Conservation (phyloP, 805 yeast species). For the Lipomyces kockii region DNA sequence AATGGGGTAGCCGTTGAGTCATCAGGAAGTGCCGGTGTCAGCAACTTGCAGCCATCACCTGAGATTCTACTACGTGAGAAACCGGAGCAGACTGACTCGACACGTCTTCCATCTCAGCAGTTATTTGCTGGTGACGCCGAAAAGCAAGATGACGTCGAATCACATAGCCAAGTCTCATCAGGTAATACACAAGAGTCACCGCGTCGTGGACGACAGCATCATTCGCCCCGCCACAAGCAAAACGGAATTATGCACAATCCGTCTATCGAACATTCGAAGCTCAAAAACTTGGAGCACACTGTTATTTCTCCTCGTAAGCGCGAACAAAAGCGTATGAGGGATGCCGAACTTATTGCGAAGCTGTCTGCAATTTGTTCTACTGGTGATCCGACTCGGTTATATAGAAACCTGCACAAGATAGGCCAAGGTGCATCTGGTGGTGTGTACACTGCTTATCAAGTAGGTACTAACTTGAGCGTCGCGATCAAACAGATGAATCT, state of each 20-base stretch:
- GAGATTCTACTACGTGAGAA: conserved; percentile 10
- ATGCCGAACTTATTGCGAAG: conserved; percentile 81
- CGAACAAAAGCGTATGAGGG: conserved; percentile 72
- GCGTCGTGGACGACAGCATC: conserved; percentile 15
- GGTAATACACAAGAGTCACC: conserved; percentile 17
- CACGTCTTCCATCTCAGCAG: conserved; percentile 7
- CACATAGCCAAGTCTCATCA: background rate
- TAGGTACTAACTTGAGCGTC: conserved; percentile 56
- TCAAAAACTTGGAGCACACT: conserved; percentile 19
- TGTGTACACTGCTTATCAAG: conserved; percentile 82
- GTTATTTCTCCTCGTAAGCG: conserved; percentile 57
- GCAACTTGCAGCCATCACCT: conserved; percentile 15
- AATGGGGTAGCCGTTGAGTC: background rate
- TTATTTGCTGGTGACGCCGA: conserved; percentile 1
- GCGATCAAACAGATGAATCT: conserved; percentile 97
- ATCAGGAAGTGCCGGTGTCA: background rate
- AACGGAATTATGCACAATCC: conserved; percentile 14
- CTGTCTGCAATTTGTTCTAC: conserved; percentile 79
- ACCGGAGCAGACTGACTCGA: background rate
- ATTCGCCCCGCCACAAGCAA: conserved; percentile 25
- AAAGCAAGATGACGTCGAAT: background rate
- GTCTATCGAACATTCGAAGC: background rate
- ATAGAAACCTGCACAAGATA: conserved; percentile 65
- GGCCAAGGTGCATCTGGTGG: conserved; percentile 99
- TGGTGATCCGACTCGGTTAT: conserved; percentile 78